phyloP scores from a whole-genome alignment of 768 basidiomycete species.

The Leucocoprinus birnbaumii region DNA sequence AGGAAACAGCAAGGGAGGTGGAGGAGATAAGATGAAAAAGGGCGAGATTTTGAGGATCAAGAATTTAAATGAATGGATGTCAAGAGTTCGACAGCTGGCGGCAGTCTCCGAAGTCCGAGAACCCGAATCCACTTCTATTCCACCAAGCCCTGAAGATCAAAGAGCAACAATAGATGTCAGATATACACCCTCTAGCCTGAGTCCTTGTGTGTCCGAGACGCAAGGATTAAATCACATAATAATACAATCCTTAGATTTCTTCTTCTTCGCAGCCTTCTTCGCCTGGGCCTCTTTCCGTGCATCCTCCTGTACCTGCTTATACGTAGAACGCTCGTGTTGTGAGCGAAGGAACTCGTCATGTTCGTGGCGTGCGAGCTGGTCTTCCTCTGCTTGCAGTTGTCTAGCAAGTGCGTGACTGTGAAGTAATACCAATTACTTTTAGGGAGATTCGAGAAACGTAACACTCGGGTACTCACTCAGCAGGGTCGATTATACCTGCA shows the following conservation, averaged over 20 bases:
- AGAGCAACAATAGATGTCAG: neutral
- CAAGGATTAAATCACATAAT: constrained; percentile 52
- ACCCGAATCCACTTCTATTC: neutral
- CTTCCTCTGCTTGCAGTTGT: constrained; percentile 81
- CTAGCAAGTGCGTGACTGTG: constrained; percentile 65
- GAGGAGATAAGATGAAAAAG: neutral
- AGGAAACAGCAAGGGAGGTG: neutral
- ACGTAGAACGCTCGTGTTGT: constrained; percentile 24
- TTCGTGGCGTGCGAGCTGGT: constrained; percentile 44
- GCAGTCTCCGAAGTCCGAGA: too few species aligned
- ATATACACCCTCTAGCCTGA: too few species aligned
- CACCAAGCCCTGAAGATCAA: neutral
- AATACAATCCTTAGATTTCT: constrained; percentile 50
- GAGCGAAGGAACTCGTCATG: constrained; percentile 28
- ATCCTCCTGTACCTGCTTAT: constrained; percentile 17
- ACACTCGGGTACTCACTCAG: constrained; percentile 50
- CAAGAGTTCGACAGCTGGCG: too few species aligned
- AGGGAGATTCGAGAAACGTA: too few species aligned
- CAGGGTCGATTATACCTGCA: constrained; percentile 36
- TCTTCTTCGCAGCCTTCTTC: constrained; percentile 32
- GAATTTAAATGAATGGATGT: too few species aligned
- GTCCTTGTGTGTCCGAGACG: too few species aligned
- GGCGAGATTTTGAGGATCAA: too few species aligned
- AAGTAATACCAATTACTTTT: neutral
- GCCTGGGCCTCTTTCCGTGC: constrained; percentile 17